Evolutionary conservation across 2,329 filamentous ascomycete species (phyloP).

Genomic region (Aspergillus floridensis): DNA sequence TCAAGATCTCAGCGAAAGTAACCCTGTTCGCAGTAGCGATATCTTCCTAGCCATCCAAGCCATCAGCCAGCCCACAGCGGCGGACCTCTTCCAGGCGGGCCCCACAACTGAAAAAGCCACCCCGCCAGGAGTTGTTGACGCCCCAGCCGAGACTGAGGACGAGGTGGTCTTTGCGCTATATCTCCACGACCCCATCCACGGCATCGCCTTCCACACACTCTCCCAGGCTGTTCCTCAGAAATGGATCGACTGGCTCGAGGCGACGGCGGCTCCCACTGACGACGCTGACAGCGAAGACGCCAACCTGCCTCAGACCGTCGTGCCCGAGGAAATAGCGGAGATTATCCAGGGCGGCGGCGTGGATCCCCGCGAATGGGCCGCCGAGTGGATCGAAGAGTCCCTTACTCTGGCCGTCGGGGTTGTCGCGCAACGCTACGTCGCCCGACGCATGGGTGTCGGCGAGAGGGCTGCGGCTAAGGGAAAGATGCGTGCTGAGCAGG

Average conservation of each 20-base stretch:
- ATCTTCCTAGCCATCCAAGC: constrained; percentile 96
- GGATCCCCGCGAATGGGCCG: constrained; percentile 93
- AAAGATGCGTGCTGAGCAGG: constrained; percentile 51
- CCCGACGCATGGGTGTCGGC: constrained; percentile 91
- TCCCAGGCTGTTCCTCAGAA: constrained; percentile 79
- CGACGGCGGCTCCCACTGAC: constrained; percentile 49
- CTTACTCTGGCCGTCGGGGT: constrained; percentile 75
- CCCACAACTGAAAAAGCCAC: constrained; percentile 40
- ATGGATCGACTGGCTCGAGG: constrained; percentile 92
- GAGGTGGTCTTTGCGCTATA: constrained; percentile 75
- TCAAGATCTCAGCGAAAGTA: constrained; percentile 74
- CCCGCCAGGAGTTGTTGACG: constrained; percentile 35
- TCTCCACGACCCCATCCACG: constrained; percentile 81
- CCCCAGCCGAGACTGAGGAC: constrained; percentile 47
- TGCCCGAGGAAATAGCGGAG: constrained; percentile 81
- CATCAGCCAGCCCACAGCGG: constrained; percentile 63
- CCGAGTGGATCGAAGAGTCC: constrained; percentile 93
- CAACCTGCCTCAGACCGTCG: constrained; percentile 28
- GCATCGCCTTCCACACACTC: constrained; percentile 78
- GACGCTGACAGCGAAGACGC: constrained; percentile 41
- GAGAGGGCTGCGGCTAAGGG: constrained; percentile 67
- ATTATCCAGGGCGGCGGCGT: constrained; percentile 74
- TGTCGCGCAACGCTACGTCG: constrained; percentile 92
- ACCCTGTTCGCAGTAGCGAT: constrained; percentile 88
- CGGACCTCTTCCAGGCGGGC: constrained; percentile 65